A percentile compares a stretch with the other conserved stretches of the same genome.
Conservation (phyloP, 306 rosid genomes). For the Mucuna pruriens region DNA sequence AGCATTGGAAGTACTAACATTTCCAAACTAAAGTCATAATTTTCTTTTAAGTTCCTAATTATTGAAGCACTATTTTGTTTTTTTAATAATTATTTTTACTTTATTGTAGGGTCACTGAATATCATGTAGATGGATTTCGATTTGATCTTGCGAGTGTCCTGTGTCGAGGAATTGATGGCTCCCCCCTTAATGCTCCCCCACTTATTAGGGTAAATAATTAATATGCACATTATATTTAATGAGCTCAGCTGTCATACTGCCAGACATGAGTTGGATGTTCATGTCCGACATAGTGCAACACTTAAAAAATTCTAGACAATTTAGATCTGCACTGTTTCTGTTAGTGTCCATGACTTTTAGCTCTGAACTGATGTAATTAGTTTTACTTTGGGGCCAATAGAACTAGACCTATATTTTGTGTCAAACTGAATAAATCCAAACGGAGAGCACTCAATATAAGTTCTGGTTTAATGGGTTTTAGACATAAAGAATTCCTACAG, state of each 20-base stretch:
- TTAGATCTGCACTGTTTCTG: slow-evolving; percentile 7
- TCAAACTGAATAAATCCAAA: neutral
- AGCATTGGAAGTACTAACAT: slow-evolving; percentile 11
- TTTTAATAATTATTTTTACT: slow-evolving; percentile 27
- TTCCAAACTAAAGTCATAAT: slow-evolving; percentile 3
- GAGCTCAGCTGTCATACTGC: neutral
- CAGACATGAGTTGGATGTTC: neutral
- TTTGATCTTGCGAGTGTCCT: slow-evolving; percentile 95
- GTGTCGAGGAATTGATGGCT: slow-evolving; percentile 91
- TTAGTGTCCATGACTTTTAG: slow-evolving; percentile 24
- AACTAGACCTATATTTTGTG: neutral
- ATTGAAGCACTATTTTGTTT: slow-evolving; percentile 12
- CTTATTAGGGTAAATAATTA: slow-evolving; percentile 68
- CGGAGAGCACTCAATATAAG: neutral
- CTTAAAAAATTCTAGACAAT: neutral
- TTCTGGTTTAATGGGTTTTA: slow-evolving; percentile 4
- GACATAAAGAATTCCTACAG: neutral
- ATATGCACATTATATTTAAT: slow-evolving; percentile 15
- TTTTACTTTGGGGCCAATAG: slow-evolving; percentile 8
- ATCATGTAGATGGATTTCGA: slow-evolving; percentile 96
- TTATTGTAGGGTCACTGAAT: slow-evolving; percentile 80
- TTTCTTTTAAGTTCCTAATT: neutral
- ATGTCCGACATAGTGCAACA: neutral
- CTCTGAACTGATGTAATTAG: neutral
- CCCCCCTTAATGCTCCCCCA: slow-evolving; percentile 84